Base-by-base conservation (phyloP, 2,329 filamentous ascomycete genomes). In the Penicillium sp. region DNA sequence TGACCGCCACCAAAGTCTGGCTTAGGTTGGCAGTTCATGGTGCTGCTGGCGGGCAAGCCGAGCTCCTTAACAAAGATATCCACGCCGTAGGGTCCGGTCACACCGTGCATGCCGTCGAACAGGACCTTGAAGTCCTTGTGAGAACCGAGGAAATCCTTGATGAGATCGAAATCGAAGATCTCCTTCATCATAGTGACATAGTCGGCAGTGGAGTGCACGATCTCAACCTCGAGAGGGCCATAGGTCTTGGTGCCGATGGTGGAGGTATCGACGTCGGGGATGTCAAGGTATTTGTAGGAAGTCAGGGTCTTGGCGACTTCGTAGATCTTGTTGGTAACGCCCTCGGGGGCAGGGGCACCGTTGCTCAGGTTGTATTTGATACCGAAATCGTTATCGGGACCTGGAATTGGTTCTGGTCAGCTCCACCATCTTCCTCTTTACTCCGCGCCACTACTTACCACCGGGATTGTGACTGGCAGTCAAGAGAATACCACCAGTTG, bases 331-430 rank as follows among this genome's bases (percentile, higher is more conserved):
- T 99, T 95, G 61, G 93, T 99, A 59, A 99, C 89, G 46, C 88
- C 86, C 74, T 99, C 93, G 51, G 93, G 93, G 49, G 93, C 93
- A 36, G 93, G 93, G 49, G 91, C 93, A 64, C 93, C 93, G 68
- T 99, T 97, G 71, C 89, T 80, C 52, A 99, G 80, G 80, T 99
- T 99, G 82, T 99, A 99, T 79, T 99, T 99, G 84, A 99, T 99
- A 63, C 93, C 93, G 65, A 99, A 99, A 75, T 99, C 93, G 70
- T 93, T 87, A 62, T 83, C 87, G 55, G 93, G 93, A 43, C 91
- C 89, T 95, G 36, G 36, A 1, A 3, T 62, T 1, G 12, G 11
- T 4, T 33, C 16, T 11, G 12, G 25, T 36, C 25, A 46, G 37
- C 18, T 29, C 37, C 12, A 45, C 10, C 14, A 41, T 25, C 36